Conservation (phyloP, 2,329 filamentous ascomycete species). For the Pyricularia sp. region DNA sequence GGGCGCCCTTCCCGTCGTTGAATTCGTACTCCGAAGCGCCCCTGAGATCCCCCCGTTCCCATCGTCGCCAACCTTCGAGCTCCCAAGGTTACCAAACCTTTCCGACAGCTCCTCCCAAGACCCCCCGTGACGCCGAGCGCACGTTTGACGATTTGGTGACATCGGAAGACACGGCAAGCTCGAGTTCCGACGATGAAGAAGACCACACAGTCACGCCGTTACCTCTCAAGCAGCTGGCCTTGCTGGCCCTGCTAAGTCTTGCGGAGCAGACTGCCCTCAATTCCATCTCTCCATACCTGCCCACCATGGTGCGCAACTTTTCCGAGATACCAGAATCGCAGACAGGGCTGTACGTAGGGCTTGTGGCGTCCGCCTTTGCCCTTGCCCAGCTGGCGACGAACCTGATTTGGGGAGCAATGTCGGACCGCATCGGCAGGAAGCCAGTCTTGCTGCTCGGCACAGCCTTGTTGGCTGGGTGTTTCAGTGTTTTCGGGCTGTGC, state of each 20-base stretch:
- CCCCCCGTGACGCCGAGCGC: conserved; percentile 30
- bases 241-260: conserved; percentile 81
- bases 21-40: conserved; percentile 12
- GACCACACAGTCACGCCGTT: conserved; percentile 53
- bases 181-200: conserved; percentile 21
- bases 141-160: conserved; percentile 4
- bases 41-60: conserved; percentile 9
- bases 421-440: conserved; percentile 70
- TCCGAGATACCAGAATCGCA: conserved; percentile 63
- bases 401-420: conserved; percentile 82
- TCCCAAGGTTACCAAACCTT: conserved; percentile 71
- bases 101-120: conserved; percentile 62
- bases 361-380: conserved; percentile 85
- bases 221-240: conserved; percentile 70
- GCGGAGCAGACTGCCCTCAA: conserved; percentile 96
- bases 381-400: conserved; percentile 88
- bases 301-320: conserved; percentile 82
- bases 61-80: conserved; percentile 12
- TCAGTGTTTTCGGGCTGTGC: conserved; percentile 82
- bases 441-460: conserved; percentile 78
- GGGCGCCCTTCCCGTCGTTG: conserved; percentile 35
- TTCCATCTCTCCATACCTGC: conserved; percentile 90
- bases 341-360: conserved; percentile 80
- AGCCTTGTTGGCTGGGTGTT: conserved; percentile 70
- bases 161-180: conserved; percentile 12